These are phyloP conservation scores for Amanita thiersii DNA, from an alignment of 768 basidiomycete species.

Conservation along the genomic window DNA sequence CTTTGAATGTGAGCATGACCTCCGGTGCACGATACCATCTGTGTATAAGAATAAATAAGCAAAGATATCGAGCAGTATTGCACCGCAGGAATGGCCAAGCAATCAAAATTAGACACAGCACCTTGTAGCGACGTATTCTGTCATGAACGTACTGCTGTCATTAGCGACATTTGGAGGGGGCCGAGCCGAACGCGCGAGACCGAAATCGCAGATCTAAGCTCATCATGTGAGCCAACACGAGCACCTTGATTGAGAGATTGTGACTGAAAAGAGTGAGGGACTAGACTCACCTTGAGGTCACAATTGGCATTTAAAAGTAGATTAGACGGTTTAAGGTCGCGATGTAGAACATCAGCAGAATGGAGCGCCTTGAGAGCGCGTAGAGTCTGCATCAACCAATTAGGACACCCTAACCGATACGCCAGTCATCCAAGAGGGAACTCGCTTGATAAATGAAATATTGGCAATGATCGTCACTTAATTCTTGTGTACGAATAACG, in stretches of 20 bases:
- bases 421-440: constrained; percentile 11
- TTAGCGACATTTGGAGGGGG: constrained; percentile 9
- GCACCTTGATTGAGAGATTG: not conserved
- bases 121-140: constrained; percentile 94
- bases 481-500: constrained; percentile 89
- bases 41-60: not conserved
- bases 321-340: constrained; percentile 96
- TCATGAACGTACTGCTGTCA: constrained; percentile 51
- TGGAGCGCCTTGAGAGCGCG: constrained; percentile 93
- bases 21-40: constrained; percentile 98
- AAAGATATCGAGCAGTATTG: not conserved
- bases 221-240: too few relatives aligned
- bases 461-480: constrained; percentile 93
- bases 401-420: constrained; percentile 5
- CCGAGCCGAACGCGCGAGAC: constrained; percentile 50
- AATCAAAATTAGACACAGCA: too few relatives aligned
- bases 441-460: constrained; percentile 94
- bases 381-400: constrained; percentile 46
- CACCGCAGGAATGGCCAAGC: constrained; percentile 5
- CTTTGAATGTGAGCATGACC: constrained; percentile 96
- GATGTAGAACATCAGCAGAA: constrained; percentile 89
- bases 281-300: constrained; percentile 71
- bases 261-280: constrained; percentile 3
- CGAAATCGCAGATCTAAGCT: constrained; percentile 73
- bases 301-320: constrained; percentile 94